These are phyloP conservation scores for Protea cynaroides DNA, from an alignment of 164 flowering plant species.

Conservation along the genomic window DNA sequence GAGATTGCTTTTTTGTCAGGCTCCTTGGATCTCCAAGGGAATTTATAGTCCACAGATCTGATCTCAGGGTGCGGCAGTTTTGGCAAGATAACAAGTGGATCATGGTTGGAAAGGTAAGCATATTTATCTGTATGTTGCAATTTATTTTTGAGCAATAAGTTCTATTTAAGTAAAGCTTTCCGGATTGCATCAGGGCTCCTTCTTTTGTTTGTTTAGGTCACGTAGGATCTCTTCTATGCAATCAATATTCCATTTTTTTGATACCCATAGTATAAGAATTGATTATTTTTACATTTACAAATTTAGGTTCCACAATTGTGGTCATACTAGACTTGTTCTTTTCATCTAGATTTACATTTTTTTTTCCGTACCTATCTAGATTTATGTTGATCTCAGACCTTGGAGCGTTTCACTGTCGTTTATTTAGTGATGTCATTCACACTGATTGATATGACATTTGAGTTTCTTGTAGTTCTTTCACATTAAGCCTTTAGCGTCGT, in stretches of 20 bases:
- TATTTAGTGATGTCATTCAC: neutral
- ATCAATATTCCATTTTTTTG: neutral
- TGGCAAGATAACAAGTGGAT: slow-evolving; percentile 55
- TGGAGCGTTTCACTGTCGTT: neutral
- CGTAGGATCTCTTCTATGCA: neutral
- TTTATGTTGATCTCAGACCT: neutral
- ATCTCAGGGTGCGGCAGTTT: slow-evolving; percentile 36
- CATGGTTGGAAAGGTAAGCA: slow-evolving; percentile 44
- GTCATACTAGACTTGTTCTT: neutral
- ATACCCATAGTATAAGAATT: neutral
- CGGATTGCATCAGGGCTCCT: neutral
- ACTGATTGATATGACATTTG: neutral
- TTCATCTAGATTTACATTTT: neutral
- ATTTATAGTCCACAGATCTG: slow-evolving; percentile 22
- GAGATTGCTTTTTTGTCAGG: slow-evolving; percentile 28
- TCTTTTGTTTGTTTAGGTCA: neutral
- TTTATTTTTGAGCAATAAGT: neutral
- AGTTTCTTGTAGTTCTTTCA: neutral
- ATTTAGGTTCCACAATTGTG: too few relatives aligned
- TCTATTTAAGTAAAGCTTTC: neutral
- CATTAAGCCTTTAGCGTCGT: neutral
- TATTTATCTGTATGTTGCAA: neutral
- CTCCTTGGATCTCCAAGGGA: slow-evolving; percentile 35
- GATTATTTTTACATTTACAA: too few relatives aligned
- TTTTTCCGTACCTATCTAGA: neutral